phyloP scores from a whole-genome alignment of 768 basidiomycete genomes.

The Termitomyces sp. region DNA sequence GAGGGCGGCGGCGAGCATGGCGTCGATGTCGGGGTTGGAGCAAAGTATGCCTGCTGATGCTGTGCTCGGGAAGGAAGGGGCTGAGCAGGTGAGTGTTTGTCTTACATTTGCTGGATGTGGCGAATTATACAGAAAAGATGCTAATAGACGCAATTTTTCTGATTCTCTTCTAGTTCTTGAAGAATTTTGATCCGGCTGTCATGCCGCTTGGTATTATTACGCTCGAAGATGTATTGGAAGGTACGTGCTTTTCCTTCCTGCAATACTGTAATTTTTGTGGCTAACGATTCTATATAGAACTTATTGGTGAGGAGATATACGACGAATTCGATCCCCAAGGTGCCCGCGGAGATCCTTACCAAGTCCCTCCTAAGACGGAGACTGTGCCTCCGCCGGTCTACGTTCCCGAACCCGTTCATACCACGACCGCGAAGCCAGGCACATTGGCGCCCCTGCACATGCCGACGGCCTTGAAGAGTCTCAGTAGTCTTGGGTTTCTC shows the following conservation, averaged over 20 bases:
- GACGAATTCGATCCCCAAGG: conserved; percentile 86
- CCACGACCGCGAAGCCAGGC: conserved; percentile 12
- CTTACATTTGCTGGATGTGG: neutral
- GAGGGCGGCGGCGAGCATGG: conserved; percentile 33
- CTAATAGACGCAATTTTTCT: neutral
- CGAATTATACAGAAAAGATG: neutral
- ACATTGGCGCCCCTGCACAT: conserved; percentile 22
- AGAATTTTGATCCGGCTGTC: conserved; percentile 73
- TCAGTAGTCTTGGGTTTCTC: conserved; percentile 44
- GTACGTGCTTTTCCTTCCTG: conserved; percentile 25
- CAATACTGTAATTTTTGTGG: neutral
- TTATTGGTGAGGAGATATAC: conserved; percentile 91
- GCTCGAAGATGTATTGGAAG: conserved; percentile 89
- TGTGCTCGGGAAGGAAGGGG: conserved; percentile 66
- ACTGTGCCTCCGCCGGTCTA: conserved; percentile 7
- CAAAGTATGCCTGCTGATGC: conserved; percentile 90
- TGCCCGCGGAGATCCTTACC: conserved; percentile 45
- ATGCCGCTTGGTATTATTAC: conserved; percentile 91
- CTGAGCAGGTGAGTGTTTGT: conserved; percentile 54
- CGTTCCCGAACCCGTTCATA: neutral
- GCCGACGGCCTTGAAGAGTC: conserved; percentile 37
- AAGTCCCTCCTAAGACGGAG: conserved; percentile 22
- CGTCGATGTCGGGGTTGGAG: conserved; percentile 49
- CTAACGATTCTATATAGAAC: conserved; percentile 37
- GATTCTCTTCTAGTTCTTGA: conserved; percentile 53